Evolutionary conservation across 257 asterid species (phyloP), one percentile per base, ranked within the genome.

Genomic region (Orobanche coerulescens): DNA sequence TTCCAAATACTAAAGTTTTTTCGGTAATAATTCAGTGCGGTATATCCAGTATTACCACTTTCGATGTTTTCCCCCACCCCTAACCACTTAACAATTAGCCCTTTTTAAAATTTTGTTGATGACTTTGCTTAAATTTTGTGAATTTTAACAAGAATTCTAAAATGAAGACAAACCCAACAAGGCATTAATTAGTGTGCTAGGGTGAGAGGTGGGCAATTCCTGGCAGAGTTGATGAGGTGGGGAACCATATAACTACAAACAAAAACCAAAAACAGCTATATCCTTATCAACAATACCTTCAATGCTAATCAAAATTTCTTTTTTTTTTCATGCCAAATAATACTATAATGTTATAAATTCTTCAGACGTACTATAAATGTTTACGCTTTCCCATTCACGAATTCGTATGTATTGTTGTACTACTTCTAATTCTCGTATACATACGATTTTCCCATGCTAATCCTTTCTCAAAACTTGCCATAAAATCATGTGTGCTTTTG

Each of bases 131-230:
- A 7, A 63, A 36, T 58, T 36, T 58, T 23, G 7, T 55, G 44
- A 48, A 5, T 30, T 33, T 34, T 62, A 5, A 52, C 28, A 31
- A 28, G 67, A 65, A 49, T 39, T 37, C 25, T 42, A 64, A 70
- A 50, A 48, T 51, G 48, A 62, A 70, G 67, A 74, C 71, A 74
- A 71, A 28, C 20, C 37, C 64, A 65, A 71, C 61, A 56, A 70
- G 44, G 62, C 81, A 73, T 79, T 81, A 72, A 79, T 28, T 71
- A 25, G 74, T 71, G 82, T 49, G 34, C 11, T 59, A 62, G 80
- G 74, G 82, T 33, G 55, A 70, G 65, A 66, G 55, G 76, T 67
- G 66, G 87, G 72, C 85, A 79, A 75, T 68, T 71, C 72, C 65
- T 61, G 79, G 67, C 65, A 52, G 36, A 68, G 44, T 64, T 71